Conservation (phyloP, 495 filamentous ascomycete species). For the Trichodelitschia bisporula region DNA sequence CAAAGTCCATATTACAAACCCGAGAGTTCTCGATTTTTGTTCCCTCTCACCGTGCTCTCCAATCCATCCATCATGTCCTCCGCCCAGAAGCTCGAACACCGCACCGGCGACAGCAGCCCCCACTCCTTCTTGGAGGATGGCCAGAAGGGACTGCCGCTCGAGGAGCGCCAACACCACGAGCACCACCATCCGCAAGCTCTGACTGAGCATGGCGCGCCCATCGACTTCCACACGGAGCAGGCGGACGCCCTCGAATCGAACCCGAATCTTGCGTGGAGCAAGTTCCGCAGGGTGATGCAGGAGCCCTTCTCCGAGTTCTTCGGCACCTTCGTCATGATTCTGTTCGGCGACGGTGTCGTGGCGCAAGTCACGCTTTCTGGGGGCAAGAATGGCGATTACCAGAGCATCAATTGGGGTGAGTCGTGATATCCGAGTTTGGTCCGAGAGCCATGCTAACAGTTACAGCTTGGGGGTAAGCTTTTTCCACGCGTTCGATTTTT, state of each 20-base stretch:
- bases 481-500: neutral
- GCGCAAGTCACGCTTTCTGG: slow-evolving; percentile 27
- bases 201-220: neutral
- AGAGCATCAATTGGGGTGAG: slow-evolving; percentile 11
- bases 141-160: too few relatives aligned
- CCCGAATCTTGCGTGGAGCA: slow-evolving; percentile 22
- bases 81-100: too few relatives aligned
- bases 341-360: slow-evolving; percentile 37
- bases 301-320: slow-evolving; percentile 39
- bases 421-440: slow-evolving; percentile 22
- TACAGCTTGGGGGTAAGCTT: slow-evolving; percentile 31
- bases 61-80: too few relatives aligned
- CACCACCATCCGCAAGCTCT: too few relatives aligned
- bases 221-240: neutral
- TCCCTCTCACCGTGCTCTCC: too few relatives aligned
- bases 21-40: too few relatives aligned
- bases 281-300: slow-evolving; percentile 19
- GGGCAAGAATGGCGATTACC: slow-evolving; percentile 12
- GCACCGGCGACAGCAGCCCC: too few relatives aligned
- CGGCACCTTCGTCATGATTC: slow-evolving; percentile 34
- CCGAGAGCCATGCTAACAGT: slow-evolving; percentile 34
- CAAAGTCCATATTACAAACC: too few relatives aligned
- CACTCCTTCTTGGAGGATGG: too few relatives aligned
- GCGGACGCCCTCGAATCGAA: neutral
- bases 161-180: too few relatives aligned